phyloP scores from a whole-genome alignment of 176 grass and related monocot species.

The Oryza meyeriana region DNA sequence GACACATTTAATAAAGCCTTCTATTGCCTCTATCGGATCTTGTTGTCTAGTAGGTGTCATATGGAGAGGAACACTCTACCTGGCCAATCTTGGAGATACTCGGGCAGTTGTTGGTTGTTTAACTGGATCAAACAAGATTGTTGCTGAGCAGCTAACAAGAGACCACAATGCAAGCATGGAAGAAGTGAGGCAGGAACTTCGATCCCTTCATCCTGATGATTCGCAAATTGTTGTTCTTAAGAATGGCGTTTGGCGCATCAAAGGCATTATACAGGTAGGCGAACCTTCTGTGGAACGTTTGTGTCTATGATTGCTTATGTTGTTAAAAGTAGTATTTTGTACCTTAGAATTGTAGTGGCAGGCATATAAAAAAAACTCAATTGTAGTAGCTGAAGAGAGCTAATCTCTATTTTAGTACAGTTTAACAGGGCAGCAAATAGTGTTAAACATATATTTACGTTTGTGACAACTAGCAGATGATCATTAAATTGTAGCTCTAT shows the following conservation, averaged over 20 bases:
- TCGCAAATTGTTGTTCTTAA: slow-evolving; percentile 93
- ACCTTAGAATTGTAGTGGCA: not conserved
- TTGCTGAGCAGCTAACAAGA: slow-evolving; percentile 84
- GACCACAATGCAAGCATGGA: slow-evolving; percentile 92
- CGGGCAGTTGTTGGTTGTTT: slow-evolving; percentile 75
- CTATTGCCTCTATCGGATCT: slow-evolving; percentile 82
- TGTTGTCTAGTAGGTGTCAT: slow-evolving; percentile 92
- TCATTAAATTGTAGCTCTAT: not conserved
- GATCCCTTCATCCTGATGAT: slow-evolving; percentile 89
- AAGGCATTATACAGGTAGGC: slow-evolving; percentile 94
- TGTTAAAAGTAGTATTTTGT: not conserved
- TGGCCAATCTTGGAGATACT: slow-evolving; percentile 95
- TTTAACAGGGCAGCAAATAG: not conserved
- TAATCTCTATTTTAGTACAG: not conserved
- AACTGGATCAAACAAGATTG: slow-evolving; percentile 54
- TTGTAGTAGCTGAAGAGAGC: not conserved
- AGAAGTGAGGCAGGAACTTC: slow-evolving; percentile 88
- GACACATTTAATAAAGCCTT: slow-evolving; percentile 82
- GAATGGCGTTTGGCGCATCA: slow-evolving; percentile 97
- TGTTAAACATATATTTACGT: not conserved
- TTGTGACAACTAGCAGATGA: not conserved
- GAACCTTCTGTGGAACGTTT: not conserved
- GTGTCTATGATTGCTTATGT: not conserved
- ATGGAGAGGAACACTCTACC: slow-evolving; percentile 78
- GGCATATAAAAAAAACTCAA: not conserved